Evolutionary conservation across 495 filamentous ascomycete genomes (phyloP).

Genomic region (Staphylotrichum longicolle): DNA sequence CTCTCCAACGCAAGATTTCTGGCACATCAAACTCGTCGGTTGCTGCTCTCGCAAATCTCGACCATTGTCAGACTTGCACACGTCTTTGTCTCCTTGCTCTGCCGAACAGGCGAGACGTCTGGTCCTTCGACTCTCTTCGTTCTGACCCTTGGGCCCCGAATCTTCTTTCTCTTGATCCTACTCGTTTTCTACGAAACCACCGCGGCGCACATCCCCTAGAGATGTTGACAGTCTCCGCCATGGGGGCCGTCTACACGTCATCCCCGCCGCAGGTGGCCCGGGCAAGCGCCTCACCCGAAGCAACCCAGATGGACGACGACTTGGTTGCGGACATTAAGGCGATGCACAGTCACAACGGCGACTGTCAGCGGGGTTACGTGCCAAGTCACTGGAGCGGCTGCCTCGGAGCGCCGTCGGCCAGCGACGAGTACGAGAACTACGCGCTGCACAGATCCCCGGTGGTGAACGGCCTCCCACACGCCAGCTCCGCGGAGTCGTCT

Average conservation of each 20-base stretch:
- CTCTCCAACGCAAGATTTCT: slow-evolving; percentile 2
- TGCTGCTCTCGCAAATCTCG: slow-evolving; percentile 16
- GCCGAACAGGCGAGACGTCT: background rate
- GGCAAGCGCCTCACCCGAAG: slow-evolving; percentile 11
- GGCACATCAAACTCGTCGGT: slow-evolving; percentile 24
- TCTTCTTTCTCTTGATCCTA: background rate
- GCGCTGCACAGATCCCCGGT: slow-evolving; percentile 30
- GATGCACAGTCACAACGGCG: slow-evolving; percentile 11
- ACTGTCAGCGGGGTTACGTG: slow-evolving; percentile 18
- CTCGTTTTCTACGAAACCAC: slow-evolving; percentile 1
- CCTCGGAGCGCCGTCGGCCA: slow-evolving; percentile 19
- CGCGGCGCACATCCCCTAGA: slow-evolving; percentile 8
- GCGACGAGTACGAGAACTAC: slow-evolving; percentile 31
- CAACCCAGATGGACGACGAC: slow-evolving; percentile 9
- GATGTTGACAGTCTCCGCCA: slow-evolving; percentile 15
- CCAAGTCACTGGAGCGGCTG: slow-evolving; percentile 25
- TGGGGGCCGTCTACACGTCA: slow-evolving; percentile 18
- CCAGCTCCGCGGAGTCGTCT: slow-evolving; percentile 27
- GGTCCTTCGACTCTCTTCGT: background rate
- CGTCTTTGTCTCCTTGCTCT: slow-evolving; percentile 6
- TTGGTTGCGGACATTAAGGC: slow-evolving; percentile 12
- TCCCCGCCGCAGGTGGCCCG: slow-evolving; percentile 18
- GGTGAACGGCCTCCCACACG: slow-evolving; percentile 13
- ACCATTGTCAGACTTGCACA: slow-evolving; percentile 3
- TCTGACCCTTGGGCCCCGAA: background rate